Percentiles rank a stretch among this genome's conserved stretches.
phyloP scores from a whole-genome alignment of 495 filamentous ascomycete genomes.

The Penicillium paxilli region DNA sequence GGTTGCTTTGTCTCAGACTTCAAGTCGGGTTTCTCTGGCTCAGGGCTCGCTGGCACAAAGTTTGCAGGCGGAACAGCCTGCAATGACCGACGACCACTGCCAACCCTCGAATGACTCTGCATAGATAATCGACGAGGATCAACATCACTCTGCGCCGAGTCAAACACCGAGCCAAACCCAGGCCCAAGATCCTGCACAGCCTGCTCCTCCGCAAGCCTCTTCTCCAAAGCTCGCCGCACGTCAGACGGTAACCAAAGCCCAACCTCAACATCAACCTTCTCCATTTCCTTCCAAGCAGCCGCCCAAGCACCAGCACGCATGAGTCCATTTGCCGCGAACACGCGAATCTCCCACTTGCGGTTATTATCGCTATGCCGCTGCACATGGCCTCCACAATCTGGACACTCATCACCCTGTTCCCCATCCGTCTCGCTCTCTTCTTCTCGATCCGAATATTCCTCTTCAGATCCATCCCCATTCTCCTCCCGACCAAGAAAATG shows the following conservation, averaged over 20 bases:
- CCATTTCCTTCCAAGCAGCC: constrained; percentile 95
- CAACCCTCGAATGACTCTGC: constrained; percentile 4
- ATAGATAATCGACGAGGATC: constrained; percentile 9
- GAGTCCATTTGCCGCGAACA: constrained; percentile 91
- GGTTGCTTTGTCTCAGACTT: neutral
- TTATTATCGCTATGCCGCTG: constrained; percentile 44
- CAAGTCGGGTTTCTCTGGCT: neutral
- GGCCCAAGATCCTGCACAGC: constrained; percentile 8
- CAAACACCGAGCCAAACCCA: neutral
- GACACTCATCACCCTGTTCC: constrained; percentile 56
- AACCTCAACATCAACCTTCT: constrained; percentile 92
- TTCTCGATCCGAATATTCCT: constrained; percentile 27
- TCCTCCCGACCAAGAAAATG: constrained; percentile 57
- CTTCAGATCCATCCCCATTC: constrained; percentile 32
- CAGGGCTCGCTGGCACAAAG: neutral
- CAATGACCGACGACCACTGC: constrained; percentile 10
- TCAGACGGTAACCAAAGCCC: constrained; percentile 66
- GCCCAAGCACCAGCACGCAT: constrained; percentile 92
- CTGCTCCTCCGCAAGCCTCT: constrained; percentile 30
- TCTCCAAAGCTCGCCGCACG: constrained; percentile 47
- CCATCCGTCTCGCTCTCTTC: constrained; percentile 38
- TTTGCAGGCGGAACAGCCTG: neutral
- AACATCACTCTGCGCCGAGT: neutral
- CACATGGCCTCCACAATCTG: constrained; percentile 56
- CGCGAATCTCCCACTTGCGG: constrained; percentile 78